Base-by-base conservation (phyloP, 2,329 filamentous ascomycete species). In the Aspergillus luchuensis region DNA sequence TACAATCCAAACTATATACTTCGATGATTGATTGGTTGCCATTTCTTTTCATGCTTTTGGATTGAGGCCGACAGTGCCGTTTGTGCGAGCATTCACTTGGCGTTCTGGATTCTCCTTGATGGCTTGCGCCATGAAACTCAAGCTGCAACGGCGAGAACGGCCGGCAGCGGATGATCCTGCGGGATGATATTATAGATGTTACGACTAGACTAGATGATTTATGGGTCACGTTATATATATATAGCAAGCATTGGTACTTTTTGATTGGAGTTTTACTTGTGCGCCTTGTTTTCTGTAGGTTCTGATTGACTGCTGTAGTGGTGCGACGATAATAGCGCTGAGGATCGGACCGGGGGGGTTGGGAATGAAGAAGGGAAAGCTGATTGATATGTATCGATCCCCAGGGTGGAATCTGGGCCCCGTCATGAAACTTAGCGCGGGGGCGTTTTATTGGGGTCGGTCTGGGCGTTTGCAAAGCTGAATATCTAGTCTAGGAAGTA, bases 361-460 rank as follows among this genome's bases (percentile, higher is more conserved):
- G 30, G n/a, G 28, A 15, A n/a, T 23, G 33, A 19, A 19, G 17
- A 19, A 38, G 33, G 19, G 30, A 8, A 33, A 51, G 30, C 8
- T 10, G n/a, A 30, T 17, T n/a, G 36, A 8, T 52, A 36, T 28
- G 10, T 52, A 52, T 17, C 43, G 43, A 41, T 57, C 47, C 36
- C 30, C 47, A 36, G 25, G 49, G 25, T 45, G 48, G 21, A 17
- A 17, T 41, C 36, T 23, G 48, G 33, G 48, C 48, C 10, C 47
- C 38, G 36, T 58, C 41, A 41, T 63, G 56, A 64, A 59, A 64
- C 63, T 59, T 57, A 53, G 36, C 54, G 19, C 33, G 25, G 10
- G 28, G 33, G 7, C 15, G 15, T 51, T 47, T 53, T 51, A 57
- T 53, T 53, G 45, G 45, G 51, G 43, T 56, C 5, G 17, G 51